Evolutionary conservation across 306 rosid species (phyloP), one percentile per base, ranked within the genome.

Genomic region (Leucaena leucocephala): DNA sequence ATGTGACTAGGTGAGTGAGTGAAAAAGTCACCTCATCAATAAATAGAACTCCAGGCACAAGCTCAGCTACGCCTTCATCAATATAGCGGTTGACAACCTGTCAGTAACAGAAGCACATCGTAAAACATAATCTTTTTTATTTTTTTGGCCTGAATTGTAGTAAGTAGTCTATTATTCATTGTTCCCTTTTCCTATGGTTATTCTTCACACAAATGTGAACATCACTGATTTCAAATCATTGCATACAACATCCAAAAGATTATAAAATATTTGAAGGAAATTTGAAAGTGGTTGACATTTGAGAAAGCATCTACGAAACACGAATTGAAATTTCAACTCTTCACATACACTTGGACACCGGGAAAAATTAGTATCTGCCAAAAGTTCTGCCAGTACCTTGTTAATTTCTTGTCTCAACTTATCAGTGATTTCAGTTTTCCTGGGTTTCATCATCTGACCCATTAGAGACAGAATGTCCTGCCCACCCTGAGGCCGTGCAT

Each of bases 391-490:
- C 11, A 45, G 38, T 87, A 94, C 97, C 98, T 94, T 91, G 81
- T 91, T 92, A 74, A 92, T 82, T 88, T 92, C 97, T 85, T 91
- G 96, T 72, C 97, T 90, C 88, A 94, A 82, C 87, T 94, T 94
- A 83, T 91, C 98, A 38, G 98, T 94, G 83, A 90, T 91, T 89
- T 93, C 98, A 17, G 96, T 93, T 87, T 95, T 95, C 84, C 96
- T 86, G 57, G 99, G 98, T 81, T 95, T 95, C 98, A 93, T 93
- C 99, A 95, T 95, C 89, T 95, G 99, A 75, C 99, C 98, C 99
- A 95, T 93, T 54, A 95, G 83, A 77, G 99, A 93, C 55, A 95
- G 82, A 83, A 95, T 91, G 84, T 95, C 99, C 77, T 95, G 99
- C 55, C 99, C 99, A 59, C 98, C 99, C 83, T 93, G 99, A 66